These are phyloP conservation scores for Magnaporthiopsis rhizophila DNA, from an alignment of 2,329 filamentous ascomycete species.

Conservation along the genomic window DNA sequence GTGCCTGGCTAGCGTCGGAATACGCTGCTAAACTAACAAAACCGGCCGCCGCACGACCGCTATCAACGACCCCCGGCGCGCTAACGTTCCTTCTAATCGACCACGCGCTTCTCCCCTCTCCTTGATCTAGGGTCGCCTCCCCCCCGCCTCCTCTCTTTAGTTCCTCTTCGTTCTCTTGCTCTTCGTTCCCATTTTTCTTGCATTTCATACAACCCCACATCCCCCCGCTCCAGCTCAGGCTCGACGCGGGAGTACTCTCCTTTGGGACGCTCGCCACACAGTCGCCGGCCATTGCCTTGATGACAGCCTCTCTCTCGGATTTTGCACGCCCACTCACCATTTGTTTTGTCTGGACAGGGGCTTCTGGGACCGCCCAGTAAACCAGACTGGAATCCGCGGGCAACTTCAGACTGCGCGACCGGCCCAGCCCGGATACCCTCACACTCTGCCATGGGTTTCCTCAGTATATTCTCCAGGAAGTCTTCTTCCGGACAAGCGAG, in stretches of 20 bases:
- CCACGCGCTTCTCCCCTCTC: neutral
- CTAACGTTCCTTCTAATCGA: neutral
- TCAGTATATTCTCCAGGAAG: conserved; percentile 22
- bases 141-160: too few species aligned
- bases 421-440: neutral
- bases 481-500: conserved; percentile 9
- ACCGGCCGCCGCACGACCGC: neutral
- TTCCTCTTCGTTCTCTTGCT: neutral
- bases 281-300: neutral
- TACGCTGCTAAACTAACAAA: neutral
- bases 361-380: neutral
- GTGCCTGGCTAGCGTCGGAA: neutral
- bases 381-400: too few species aligned
- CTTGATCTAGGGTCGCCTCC: neutral
- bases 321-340: too few species aligned
- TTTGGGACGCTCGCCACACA: neutral
- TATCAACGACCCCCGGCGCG: neutral
- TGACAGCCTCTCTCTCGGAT: neutral
- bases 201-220: neutral
- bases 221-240: neutral
- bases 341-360: neutral
- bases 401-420: neutral
- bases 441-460: conserved; percentile 20
- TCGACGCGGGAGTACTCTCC: neutral
- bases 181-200: neutral